Evolutionary conservation across 352 stramenopile species (phyloP), one percentile per base, ranked within the genome.

Genomic region (Thalassiosira mediterranea): DNA sequence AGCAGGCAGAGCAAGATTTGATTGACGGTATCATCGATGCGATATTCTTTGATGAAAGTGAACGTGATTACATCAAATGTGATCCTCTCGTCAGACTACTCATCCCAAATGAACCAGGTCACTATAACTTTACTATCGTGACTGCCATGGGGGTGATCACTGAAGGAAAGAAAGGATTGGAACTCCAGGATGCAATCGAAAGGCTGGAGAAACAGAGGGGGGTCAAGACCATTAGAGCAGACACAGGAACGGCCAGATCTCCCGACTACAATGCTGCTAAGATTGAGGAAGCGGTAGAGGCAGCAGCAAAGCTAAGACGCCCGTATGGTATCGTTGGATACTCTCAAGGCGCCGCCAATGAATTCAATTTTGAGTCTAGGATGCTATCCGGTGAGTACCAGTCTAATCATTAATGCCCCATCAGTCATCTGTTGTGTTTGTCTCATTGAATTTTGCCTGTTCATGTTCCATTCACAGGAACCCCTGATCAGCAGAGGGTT

Each of bases 91-190:
- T 86, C 11, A 67, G 85, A 56, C 61, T 94, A 21, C 67, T 94
- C 4, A 89, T 94, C 40, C 59, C 71, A 10, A 94, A 94, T 68
- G 76, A 77, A 29, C 70, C 76, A 34, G 88, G 86, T 10, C 56
- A 88, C 31, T 94, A 94, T 46, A 76, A 94, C 38, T 92, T 94
- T 69, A 86, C 81, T 0, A 88, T 94, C 32, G 87, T 94, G 29
- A 83, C 76, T 69, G 88, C 88, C 5, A 93, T 93, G 87, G 88
- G 88, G 15, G 88, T 94, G 11, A 89, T 94, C 26, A 94, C 88
- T 23, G 88, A 94, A 29, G 88, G 88, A 10, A 89, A 92, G 57
- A 81, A 88, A 53, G 88, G 88, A 8, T 72, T 79, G n/a, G 88
- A 94, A 38, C 70, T 94, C 23, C 51, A 88, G 29, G 62, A 69